Conservation (phyloP, 441 rosid species). For the Pelargonium myrrhifolium region DNA sequence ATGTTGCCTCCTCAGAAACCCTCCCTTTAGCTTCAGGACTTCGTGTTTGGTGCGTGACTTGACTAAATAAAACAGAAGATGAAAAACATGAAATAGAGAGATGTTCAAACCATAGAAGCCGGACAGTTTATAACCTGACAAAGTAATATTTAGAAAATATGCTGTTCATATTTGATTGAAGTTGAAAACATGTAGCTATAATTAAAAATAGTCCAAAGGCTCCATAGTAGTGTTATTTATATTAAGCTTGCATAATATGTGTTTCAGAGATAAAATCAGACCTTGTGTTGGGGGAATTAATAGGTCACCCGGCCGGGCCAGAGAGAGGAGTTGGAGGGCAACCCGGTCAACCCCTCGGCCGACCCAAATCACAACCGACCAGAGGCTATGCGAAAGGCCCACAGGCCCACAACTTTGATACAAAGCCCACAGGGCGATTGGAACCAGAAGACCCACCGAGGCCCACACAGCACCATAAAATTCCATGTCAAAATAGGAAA, state of each 20-base stretch:
- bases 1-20: conserved; percentile 28
- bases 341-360: too few species aligned
- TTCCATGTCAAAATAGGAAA: too few species aligned
- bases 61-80: conserved; percentile 27
- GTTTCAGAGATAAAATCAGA: conserved; percentile 3
- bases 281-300: too few species aligned
- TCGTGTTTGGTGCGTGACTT: conserved; percentile 22
- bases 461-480: too few species aligned
- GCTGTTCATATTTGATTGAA: not conserved
- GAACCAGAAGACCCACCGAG: too few species aligned
- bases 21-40: conserved; percentile 28
- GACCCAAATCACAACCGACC: too few species aligned
- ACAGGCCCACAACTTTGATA: too few species aligned
- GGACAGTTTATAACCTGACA: not conserved
- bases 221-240: not conserved
- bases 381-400: too few species aligned
- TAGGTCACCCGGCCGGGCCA: too few species aligned
- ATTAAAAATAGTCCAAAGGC: not conserved
- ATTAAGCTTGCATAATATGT: not conserved
- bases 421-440: too few species aligned
- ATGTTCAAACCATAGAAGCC: conserved; percentile 5
- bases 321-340: too few species aligned
- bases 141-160: conserved; percentile 5
- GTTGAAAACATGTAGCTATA: conserved; percentile 1
- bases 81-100: conserved; percentile 19